A percentile compares a stretch with the other conserved stretches of the same genome.
Evolutionary conservation across 2,329 filamentous ascomycete genomes (phyloP).

Genomic region (Karstenula rhodostoma): DNA sequence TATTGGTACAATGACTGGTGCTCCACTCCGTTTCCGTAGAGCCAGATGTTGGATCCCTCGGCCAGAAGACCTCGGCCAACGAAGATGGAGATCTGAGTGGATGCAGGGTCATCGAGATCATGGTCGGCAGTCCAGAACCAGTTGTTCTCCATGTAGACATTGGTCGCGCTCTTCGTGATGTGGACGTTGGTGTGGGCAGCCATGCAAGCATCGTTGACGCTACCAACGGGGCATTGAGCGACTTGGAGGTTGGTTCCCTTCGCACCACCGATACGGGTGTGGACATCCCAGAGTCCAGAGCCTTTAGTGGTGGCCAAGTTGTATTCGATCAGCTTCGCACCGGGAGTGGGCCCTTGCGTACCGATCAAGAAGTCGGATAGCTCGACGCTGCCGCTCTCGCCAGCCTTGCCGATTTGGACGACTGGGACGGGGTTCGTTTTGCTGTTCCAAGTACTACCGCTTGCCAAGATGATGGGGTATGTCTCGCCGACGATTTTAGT

Average conservation of each 20-base stretch:
- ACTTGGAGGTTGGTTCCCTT: conserved; percentile 82
- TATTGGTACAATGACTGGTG: conserved; percentile 78
- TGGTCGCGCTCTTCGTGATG: conserved; percentile 62
- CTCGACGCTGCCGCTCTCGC: conserved; percentile 73
- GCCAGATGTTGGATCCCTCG: conserved; percentile 61
- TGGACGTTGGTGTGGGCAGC: conserved; percentile 69
- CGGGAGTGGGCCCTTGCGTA: conserved; percentile 72
- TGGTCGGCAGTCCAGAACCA: conserved; percentile 95
- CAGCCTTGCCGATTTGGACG: conserved; percentile 70
- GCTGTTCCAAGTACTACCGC: conserved; percentile 61
- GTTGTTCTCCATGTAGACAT: conserved; percentile 83
- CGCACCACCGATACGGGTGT: conserved; percentile 83
- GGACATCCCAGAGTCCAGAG: conserved; percentile 84
- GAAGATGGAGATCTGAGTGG: conserved; percentile 81
- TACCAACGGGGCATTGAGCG: conserved; percentile 76
- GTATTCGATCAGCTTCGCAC: conserved; percentile 77
- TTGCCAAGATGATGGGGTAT: conserved; percentile 84
- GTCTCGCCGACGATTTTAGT: conserved; percentile 85
- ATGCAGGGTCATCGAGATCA: conserved; percentile 79
- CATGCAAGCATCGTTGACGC: conserved; percentile 69
- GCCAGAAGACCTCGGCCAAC: conserved; percentile 85
- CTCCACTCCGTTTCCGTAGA: conserved; percentile 74
- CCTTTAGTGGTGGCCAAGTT: conserved; percentile 63
- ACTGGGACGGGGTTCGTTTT: conserved; percentile 69
- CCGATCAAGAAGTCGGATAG: conserved; percentile 77